phyloP scores from a whole-genome alignment of 805 yeast genomes.

The Wickerhamomyces alni region DNA sequence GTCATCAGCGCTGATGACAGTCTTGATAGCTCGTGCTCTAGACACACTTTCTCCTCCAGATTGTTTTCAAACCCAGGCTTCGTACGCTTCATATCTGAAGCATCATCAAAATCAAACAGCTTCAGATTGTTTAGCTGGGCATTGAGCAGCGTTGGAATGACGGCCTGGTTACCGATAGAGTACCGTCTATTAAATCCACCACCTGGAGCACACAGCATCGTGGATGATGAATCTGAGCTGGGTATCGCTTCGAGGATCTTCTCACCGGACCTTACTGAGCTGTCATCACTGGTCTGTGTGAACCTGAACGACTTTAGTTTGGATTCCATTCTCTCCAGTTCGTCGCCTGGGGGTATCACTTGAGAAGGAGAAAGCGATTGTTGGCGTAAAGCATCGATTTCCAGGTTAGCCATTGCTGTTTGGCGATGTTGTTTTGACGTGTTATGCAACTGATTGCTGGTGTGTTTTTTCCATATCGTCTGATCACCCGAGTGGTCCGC shows the following conservation, averaged over 20 bases:
- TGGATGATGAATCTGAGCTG: conserved; percentile 6
- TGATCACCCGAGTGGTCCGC: too few relatives aligned
- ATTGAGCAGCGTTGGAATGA: conserved; percentile 21
- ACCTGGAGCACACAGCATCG: conserved; percentile 7
- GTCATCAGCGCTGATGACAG: conserved; percentile 21
- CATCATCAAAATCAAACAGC: conserved; percentile 15
- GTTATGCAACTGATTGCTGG: too few relatives aligned
- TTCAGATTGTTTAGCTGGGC: conserved; percentile 23
- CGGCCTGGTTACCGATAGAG: conserved; percentile 19
- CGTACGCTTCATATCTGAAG: neutral
- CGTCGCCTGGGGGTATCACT: too few relatives aligned
- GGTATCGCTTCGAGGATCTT: conserved; percentile 15
- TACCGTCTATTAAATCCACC: conserved; percentile 4
- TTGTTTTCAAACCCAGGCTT: conserved; percentile 5
- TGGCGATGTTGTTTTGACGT: too few relatives aligned
- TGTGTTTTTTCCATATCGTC: too few relatives aligned
- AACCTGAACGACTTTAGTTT: conserved; percentile 2
- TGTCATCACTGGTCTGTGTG: neutral
- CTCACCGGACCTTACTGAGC: conserved; percentile 8
- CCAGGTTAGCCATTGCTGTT: too few relatives aligned
- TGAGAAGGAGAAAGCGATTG: too few relatives aligned
- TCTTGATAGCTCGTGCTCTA: conserved; percentile 11
- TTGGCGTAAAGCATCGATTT: too few relatives aligned
- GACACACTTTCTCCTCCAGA: conserved; percentile 4
- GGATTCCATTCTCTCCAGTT: too few relatives aligned